Evolutionary conservation across 208 protist genomes (phyloP), one percentile per base, ranked within the genome.

Genomic region (Trypanosoma boissoni): DNA sequence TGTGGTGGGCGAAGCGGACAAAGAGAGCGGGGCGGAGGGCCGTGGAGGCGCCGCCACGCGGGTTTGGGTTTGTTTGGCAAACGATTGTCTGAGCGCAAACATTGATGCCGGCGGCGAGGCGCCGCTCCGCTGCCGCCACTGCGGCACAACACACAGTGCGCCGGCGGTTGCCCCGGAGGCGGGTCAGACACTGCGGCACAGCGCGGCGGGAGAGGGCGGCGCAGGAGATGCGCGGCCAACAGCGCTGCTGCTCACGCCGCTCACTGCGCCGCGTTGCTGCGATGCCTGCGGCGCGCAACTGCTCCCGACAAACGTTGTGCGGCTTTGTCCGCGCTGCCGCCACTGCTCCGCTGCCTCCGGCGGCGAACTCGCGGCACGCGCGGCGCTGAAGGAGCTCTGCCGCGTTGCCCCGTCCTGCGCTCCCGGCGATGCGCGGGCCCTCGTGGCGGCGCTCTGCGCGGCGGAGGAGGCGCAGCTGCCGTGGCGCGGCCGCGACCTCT

Each of bases 21-120:
- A 44, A 41, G 58, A 44, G 51, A 29, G 16, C 7, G 44, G 78
- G 43, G 54, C 42, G 14, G 52, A 10, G 10, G 57, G 49, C 37
- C 54, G 63, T 48, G 55, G 36, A 46, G 4, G 52, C 41, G 36
- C 24, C 10, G 12, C 32, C 6, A 49, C 18, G 18, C 34, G 23
- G 43, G 53, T 57, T 31, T 92, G 85, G 82, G 61, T 92, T 23
- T 92, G 85, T 55, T 58, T 92, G 28, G 58, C 55, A 18, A 52
- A 76, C 21, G 75, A 79, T 34, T 92, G 85, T 51, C 53, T 89
- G 20, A 72, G 81, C 21, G 36, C 81, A 7, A 88, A 92, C 68
- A 4, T 74, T 23, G 42, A 28, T 23, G 20, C 3, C 42, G 49
- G 0, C 7, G 29, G 16, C 23, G 20, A 41, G 7, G 28, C 32